phyloP scores from a whole-genome alignment of 2,329 filamentous ascomycete species.

The Xenosphaeropsis pyriputrescens region DNA sequence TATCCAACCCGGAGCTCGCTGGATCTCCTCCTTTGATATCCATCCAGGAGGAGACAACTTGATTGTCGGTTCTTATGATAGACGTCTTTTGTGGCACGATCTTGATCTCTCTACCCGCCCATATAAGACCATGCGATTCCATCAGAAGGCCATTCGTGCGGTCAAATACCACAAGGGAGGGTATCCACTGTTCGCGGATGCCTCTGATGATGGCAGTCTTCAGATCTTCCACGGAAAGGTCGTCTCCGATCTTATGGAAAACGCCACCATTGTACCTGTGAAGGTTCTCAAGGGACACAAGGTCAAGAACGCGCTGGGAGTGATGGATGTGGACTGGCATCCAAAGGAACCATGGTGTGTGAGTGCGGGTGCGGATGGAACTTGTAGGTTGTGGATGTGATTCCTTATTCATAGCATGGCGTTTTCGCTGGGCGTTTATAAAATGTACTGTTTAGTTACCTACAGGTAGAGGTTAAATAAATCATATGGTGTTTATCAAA shows the following conservation, averaged over 20 bases:
- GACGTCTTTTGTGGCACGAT: constrained; percentile 91
- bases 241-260: constrained; percentile 87
- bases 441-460: too few species aligned
- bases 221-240: constrained; percentile 98
- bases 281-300: constrained; percentile 89
- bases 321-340: constrained; percentile 94
- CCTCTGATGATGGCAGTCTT: constrained; percentile 83
- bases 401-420: not conserved
- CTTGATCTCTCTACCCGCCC: constrained; percentile 79
- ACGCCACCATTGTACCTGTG: constrained; percentile 87
- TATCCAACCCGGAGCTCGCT: constrained; percentile 80
- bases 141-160: constrained; percentile 77
- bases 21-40: constrained; percentile 89
- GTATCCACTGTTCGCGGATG: constrained; percentile 81
- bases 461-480: too few species aligned
- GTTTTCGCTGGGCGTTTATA: too few species aligned
- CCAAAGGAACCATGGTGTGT: constrained; percentile 87
- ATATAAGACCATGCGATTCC: constrained; percentile 94
- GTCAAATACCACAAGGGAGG: constrained; percentile 74
- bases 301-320: constrained; percentile 72
- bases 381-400: constrained; percentile 74
- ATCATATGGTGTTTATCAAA: too few species aligned
- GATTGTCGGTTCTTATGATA: constrained; percentile 88
- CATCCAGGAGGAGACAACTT: constrained; percentile 90
- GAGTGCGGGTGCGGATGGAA: constrained; percentile 88